Conservation (phyloP, 1,284 basidiomycete species). For the Trichosporon asahii region DNA sequence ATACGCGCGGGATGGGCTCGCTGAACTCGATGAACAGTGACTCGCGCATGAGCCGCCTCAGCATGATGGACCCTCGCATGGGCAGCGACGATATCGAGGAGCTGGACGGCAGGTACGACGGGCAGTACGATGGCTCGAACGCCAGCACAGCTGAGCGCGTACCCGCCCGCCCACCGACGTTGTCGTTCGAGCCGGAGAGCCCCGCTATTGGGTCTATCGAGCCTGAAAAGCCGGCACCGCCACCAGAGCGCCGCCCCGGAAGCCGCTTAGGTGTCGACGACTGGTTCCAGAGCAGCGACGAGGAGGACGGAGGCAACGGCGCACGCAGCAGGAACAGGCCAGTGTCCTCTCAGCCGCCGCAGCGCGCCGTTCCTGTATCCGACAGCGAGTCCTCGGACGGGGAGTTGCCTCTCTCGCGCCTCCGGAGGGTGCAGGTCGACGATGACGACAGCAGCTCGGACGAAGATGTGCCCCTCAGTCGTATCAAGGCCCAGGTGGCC, state of each 20-base stretch:
- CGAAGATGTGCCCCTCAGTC: constrained; percentile 44
- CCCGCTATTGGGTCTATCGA: background rate
- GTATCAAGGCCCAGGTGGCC: constrained; percentile 15
- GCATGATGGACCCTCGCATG: constrained; percentile 10
- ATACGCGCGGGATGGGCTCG: background rate
- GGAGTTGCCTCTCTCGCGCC: constrained; percentile 33
- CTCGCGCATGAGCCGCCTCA: constrained; percentile 11
- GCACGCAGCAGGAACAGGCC: constrained; percentile 1
- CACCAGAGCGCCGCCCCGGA: constrained; percentile 9
- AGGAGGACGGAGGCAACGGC: constrained; percentile 16
- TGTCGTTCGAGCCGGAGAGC: constrained; percentile 10
- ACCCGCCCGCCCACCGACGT: constrained; percentile 16
- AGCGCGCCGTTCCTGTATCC: background rate
- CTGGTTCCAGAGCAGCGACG: constrained; percentile 23
- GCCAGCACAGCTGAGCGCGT: background rate
- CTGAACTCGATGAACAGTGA: background rate
- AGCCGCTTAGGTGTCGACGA: constrained; percentile 22
- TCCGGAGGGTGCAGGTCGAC: constrained; percentile 20
- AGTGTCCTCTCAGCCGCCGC: background rate
- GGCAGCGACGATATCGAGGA: background rate
- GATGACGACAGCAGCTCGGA: constrained; percentile 37
- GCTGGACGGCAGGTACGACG: constrained; percentile 1
- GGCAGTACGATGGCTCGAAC: background rate
- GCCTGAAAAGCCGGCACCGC: background rate
- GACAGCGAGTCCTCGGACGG: constrained; percentile 26